Evolutionary conservation across 306 rosid genomes (phyloP).

Genomic region (Rosa chinensis): DNA sequence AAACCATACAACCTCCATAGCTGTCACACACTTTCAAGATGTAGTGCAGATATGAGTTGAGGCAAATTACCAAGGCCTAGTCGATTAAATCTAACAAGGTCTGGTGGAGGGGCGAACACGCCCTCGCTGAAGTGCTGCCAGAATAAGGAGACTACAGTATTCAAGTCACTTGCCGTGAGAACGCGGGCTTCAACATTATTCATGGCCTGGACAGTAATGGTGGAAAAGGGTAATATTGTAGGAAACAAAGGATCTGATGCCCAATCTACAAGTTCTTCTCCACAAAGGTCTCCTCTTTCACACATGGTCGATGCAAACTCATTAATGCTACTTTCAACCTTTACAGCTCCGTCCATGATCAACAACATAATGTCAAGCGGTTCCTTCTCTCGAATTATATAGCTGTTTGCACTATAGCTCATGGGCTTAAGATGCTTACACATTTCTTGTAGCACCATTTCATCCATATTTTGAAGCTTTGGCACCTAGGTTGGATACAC

Average conservation of each 20-base stretch:
- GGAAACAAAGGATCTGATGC: neutral
- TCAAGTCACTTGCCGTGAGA: neutral
- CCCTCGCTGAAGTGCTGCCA: neutral
- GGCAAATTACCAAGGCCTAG: neutral
- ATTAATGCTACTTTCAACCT: neutral
- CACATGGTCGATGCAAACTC: neutral
- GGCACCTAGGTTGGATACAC: neutral
- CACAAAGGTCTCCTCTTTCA: neutral
- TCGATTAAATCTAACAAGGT: neutral
- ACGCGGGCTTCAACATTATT: neutral
- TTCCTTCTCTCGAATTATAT: constrained; percentile 5
- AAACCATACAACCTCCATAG: neutral
- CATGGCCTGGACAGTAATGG: neutral
- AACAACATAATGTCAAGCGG: neutral
- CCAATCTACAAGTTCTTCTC: neutral
- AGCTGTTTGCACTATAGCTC: neutral
- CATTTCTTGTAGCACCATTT: neutral
- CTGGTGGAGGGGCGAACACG: neutral
- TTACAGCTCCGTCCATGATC: neutral
- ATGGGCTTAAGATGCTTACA: neutral
- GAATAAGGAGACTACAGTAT: neutral
- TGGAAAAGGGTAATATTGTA: neutral
- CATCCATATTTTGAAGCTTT: neutral
- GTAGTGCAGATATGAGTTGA: neutral
- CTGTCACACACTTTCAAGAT: neutral